These are phyloP conservation scores for Suhomyces guaymorum DNA, from an alignment of 1,139 yeast genomes.

Conservation along the genomic window DNA sequence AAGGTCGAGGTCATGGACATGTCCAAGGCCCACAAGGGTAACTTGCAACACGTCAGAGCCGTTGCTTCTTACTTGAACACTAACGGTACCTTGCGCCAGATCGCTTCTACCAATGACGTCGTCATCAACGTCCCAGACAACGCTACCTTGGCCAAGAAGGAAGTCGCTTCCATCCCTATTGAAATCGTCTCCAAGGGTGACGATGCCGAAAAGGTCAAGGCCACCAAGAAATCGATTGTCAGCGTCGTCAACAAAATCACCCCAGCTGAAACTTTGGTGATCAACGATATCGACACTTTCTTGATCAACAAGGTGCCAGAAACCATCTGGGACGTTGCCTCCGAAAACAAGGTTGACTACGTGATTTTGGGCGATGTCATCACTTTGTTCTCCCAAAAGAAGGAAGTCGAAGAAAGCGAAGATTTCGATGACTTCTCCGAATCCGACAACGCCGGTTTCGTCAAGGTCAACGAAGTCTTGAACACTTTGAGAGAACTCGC, in stretches of 20 bases:
- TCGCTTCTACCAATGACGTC: constrained; percentile 51
- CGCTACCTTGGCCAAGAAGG: constrained; percentile 22
- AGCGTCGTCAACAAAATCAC: constrained; percentile 69
- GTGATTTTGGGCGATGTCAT: constrained; percentile 52
- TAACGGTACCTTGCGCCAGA: constrained; percentile 47
- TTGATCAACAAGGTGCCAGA: constrained; percentile 55
- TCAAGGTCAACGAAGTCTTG: constrained; percentile 51
- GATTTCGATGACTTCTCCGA: constrained; percentile 35
- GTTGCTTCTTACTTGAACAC: constrained; percentile 66
- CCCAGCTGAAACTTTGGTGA: constrained; percentile 61
- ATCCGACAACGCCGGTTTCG: constrained; percentile 34
- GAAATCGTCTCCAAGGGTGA: constrained; percentile 40
- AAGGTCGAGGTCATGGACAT: constrained; percentile 73
- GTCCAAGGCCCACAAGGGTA: constrained; percentile 85
- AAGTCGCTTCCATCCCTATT: constrained; percentile 36
- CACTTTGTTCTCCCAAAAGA: constrained; percentile 38
- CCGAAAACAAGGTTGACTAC: constrained; percentile 51
- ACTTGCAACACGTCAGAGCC: constrained; percentile 70
- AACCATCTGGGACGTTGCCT: constrained; percentile 47
- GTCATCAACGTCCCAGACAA: constrained; percentile 54
- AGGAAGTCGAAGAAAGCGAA: constrained; percentile 25
- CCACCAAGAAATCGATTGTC: constrained; percentile 66
- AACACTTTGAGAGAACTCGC: constrained; percentile 62
- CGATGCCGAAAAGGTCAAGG: constrained; percentile 36
- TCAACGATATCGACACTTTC: constrained; percentile 71